phyloP scores from a whole-genome alignment of 1,284 basidiomycete genomes.

The Rhizoctonia solani region DNA sequence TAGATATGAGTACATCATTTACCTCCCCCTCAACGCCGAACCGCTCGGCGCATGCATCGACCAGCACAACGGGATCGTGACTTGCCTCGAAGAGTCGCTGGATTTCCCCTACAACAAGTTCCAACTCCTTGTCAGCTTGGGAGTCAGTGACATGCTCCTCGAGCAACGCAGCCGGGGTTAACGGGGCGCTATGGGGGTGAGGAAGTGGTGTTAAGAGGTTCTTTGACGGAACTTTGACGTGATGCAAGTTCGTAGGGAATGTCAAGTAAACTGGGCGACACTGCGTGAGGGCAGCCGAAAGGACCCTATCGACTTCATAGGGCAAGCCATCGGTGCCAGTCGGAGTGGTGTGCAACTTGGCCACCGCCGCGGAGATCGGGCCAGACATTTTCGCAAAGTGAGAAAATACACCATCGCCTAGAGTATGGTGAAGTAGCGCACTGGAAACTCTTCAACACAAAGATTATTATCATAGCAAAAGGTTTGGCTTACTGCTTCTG shows the following conservation, averaged over 20 bases:
- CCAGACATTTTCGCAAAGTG: slow-evolving; percentile 28
- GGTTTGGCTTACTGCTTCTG: slow-evolving; percentile 48
- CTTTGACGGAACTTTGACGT: slow-evolving; percentile 66
- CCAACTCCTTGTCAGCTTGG: slow-evolving; percentile 51
- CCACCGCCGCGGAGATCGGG: slow-evolving; percentile 23
- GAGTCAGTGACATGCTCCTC: slow-evolving; percentile 36
- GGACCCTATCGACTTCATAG: not conserved
- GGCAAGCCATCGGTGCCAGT: slow-evolving; percentile 21
- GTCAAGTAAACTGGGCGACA: slow-evolving; percentile 88
- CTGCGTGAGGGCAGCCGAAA: slow-evolving; percentile 46
- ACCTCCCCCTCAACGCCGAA: slow-evolving; percentile 70
- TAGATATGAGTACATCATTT: not conserved
- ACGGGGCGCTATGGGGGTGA: slow-evolving; percentile 47
- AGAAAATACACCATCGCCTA: slow-evolving; percentile 66
- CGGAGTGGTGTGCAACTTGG: slow-evolving; percentile 5
- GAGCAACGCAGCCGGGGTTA: not conserved
- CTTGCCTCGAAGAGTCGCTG: slow-evolving; percentile 64
- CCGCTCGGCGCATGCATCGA: slow-evolving; percentile 86
- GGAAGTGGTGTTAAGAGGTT: slow-evolving; percentile 68
- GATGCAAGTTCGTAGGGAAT: slow-evolving; percentile 84
- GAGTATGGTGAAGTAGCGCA: slow-evolving; percentile 81
- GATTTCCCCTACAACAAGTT: slow-evolving; percentile 77
- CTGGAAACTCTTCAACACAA: slow-evolving; percentile 45
- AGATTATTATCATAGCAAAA: not conserved
- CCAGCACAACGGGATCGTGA: slow-evolving; percentile 74